These are phyloP conservation scores for Macaranga tanarius DNA, from an alignment of 441 rosid species.

Conservation along the genomic window DNA sequence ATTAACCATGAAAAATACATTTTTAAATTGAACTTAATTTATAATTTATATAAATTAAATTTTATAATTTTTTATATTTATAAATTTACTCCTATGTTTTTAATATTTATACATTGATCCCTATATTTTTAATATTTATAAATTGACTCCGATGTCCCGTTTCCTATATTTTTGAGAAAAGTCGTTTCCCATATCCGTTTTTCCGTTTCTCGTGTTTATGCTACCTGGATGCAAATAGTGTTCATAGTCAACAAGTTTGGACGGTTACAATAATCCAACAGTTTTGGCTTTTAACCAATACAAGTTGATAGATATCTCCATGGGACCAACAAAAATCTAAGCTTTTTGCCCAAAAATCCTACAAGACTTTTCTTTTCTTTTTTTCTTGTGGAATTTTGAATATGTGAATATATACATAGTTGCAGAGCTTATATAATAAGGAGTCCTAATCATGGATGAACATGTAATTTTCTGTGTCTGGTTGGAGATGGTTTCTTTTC, in stretches of 20 bases:
- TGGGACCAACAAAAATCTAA: constrained; percentile 28
- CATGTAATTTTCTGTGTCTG: constrained; percentile 19
- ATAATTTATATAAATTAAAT: too few species aligned
- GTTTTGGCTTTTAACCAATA: constrained; percentile 13
- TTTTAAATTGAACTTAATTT: too few species aligned
- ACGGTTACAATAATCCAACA: constrained; percentile 5
- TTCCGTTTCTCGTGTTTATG: too few species aligned
- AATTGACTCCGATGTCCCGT: too few species aligned
- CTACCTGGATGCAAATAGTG: not conserved
- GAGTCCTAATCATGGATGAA: constrained; percentile 28
- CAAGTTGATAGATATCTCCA: constrained; percentile 16
- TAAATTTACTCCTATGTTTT: too few species aligned
- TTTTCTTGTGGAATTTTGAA: not conserved
- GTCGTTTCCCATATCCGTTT: too few species aligned
- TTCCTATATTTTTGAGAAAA: too few species aligned
- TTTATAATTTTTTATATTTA: too few species aligned
- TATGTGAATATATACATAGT: not conserved
- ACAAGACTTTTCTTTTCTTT: not conserved
- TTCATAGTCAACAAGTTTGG: constrained; percentile 16
- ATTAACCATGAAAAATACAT: too few species aligned
- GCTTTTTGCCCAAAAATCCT: not conserved
- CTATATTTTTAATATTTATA: too few species aligned
- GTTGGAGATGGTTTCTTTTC: not conserved
- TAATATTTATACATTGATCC: too few species aligned
- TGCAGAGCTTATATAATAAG: constrained; percentile 8